phyloP scores from a whole-genome alignment of 306 rosid genomes.

The Castanea crenata region DNA sequence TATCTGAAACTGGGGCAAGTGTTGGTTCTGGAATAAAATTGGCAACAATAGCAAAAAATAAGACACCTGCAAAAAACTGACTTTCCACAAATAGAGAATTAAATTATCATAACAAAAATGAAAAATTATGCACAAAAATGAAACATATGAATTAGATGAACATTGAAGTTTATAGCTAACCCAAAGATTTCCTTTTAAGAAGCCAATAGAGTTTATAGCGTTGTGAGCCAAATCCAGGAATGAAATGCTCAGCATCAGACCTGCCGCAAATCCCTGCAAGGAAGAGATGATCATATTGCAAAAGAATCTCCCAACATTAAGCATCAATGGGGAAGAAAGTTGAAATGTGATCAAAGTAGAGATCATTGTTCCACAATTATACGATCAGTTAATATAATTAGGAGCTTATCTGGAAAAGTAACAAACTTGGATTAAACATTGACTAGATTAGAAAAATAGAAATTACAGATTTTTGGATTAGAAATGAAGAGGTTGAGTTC shows the following conservation, averaged over 20 bases:
- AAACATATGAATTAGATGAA: neutral
- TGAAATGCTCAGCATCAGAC: constrained; percentile 93
- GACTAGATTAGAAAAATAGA: neutral
- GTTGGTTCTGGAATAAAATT: constrained; percentile 90
- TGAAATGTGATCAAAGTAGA: neutral
- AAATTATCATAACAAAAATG: constrained; percentile 15
- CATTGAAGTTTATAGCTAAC: constrained; percentile 36
- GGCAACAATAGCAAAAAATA: constrained; percentile 79
- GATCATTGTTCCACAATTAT: neutral
- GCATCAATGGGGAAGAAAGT: neutral
- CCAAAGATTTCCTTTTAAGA: constrained; percentile 93
- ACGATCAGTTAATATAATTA: neutral
- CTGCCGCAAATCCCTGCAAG: constrained; percentile 93
- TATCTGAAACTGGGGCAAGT: constrained; percentile 59
- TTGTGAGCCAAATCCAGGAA: constrained; percentile 98
- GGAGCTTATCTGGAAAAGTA: neutral
- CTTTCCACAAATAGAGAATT: constrained; percentile 21
- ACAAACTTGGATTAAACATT: neutral
- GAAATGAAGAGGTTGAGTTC: neutral
- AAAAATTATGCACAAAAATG: neutral
- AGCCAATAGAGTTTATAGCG: constrained; percentile 89
- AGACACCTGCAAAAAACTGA: constrained; percentile 92
- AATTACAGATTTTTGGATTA: neutral
- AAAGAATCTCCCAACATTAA: neutral
- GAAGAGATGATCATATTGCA: constrained; percentile 1